Conservation (phyloP, 2,329 filamentous ascomycete genomes). For the Helotiales sp. region DNA sequence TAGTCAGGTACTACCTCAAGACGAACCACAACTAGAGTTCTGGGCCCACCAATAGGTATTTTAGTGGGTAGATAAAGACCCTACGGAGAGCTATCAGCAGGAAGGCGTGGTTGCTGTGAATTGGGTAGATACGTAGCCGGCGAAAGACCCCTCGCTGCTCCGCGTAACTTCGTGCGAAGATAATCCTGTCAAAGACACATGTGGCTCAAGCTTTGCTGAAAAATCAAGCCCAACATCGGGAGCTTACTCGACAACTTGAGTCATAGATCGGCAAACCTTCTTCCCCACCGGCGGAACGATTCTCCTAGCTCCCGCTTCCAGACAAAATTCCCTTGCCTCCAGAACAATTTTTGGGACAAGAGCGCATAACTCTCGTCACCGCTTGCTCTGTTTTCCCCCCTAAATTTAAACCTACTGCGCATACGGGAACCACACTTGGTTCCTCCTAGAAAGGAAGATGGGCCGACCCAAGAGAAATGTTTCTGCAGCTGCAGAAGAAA, state of each 20-base stretch:
- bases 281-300: neutral
- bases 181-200: too few species aligned
- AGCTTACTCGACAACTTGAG: neutral
- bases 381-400: neutral
- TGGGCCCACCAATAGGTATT: neutral
- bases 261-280: neutral
- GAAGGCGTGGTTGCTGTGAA: neutral
- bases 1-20: neutral
- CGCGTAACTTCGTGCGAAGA: neutral
- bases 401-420: neutral
- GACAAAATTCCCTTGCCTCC: neutral
- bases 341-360: neutral
- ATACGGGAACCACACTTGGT: neutral
- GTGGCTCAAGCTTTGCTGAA: neutral
- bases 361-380: neutral
- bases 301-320: neutral
- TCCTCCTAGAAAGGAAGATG: slow-evolving; percentile 47
- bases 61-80: neutral
- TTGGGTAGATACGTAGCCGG: neutral
- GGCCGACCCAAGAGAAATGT: slow-evolving; percentile 74
- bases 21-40: neutral
- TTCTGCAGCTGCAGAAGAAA: slow-evolving; percentile 74
- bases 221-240: neutral
- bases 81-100: neutral
- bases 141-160: neutral